Evolutionary conservation across 2,329 filamentous ascomycete genomes (phyloP).

Genomic region (Fusarium sp.): DNA sequence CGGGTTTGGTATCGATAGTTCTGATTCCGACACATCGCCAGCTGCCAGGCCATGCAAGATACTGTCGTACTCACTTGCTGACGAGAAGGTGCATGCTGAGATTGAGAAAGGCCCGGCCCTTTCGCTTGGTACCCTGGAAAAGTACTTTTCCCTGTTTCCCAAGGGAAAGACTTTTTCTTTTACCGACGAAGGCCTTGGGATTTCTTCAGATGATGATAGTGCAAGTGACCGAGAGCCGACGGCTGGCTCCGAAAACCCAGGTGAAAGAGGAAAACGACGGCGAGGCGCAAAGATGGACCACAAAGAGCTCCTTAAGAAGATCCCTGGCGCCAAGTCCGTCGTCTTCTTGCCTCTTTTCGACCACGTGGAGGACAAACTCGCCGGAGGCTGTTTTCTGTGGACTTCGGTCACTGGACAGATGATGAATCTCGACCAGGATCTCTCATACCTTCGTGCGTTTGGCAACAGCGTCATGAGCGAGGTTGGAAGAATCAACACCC

Average conservation of each 20-base stretch:
- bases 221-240: conserved; percentile 41
- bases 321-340: conserved; percentile 49
- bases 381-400: conserved; percentile 52
- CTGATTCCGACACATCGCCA: conserved; percentile 45
- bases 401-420: conserved; percentile 48
- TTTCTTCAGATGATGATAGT: conserved; percentile 49
- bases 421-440: conserved; percentile 51
- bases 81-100: conserved; percentile 37
- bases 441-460: conserved; percentile 51
- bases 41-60: conserved; percentile 44
- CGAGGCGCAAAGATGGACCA: conserved; percentile 44
- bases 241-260: background rate
- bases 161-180: conserved; percentile 47
- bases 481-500: conserved; percentile 64
- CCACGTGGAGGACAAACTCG: conserved; percentile 49
- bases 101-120: conserved; percentile 45
- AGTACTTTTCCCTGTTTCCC: conserved; percentile 46
- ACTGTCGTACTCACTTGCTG: conserved; percentile 44
- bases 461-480: conserved; percentile 60
- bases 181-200: conserved; percentile 41
- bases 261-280: conserved; percentile 13
- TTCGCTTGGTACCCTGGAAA: conserved; percentile 45
- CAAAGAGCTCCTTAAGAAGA: conserved; percentile 48
- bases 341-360: conserved; percentile 53
- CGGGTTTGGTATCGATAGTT: conserved; percentile 41